A percentile compares a stretch with the other conserved stretches of the same genome.
These are phyloP conservation scores for Apiotrichum laibachii DNA, from an alignment of 1,284 basidiomycete genomes.

Conservation along the genomic window DNA sequence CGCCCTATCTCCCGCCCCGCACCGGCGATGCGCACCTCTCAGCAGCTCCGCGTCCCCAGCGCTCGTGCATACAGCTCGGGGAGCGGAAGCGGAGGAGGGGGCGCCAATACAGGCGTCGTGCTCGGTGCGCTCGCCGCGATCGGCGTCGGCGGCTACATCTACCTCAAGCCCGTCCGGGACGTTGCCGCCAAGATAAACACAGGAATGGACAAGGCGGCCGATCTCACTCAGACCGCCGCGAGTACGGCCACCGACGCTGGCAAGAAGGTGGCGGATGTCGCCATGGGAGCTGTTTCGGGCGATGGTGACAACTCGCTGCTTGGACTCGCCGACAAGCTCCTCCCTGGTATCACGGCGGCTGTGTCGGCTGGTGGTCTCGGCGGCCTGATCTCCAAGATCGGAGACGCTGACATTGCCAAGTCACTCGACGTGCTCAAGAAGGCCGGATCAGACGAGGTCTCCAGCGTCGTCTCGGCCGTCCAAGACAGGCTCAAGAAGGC, in stretches of 20 bases:
- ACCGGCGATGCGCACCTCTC: neutral
- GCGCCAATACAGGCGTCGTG: slow-evolving; percentile 17
- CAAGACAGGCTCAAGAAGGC: slow-evolving; percentile 46
- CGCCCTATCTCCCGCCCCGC: neutral
- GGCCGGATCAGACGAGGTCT: slow-evolving; percentile 45
- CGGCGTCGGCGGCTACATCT: slow-evolving; percentile 38
- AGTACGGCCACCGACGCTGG: neutral
- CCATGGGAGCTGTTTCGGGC: slow-evolving; percentile 4
- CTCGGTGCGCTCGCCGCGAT: slow-evolving; percentile 40
- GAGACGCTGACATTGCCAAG: slow-evolving; percentile 41
- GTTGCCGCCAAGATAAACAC: slow-evolving; percentile 29
- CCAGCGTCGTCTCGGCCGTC: slow-evolving; percentile 42
- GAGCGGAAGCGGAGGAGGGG: neutral
- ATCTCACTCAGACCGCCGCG: slow-evolving; percentile 3
- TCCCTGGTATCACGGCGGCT: slow-evolving; percentile 35
- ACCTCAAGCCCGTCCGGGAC: slow-evolving; percentile 48
- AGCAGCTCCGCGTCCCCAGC: neutral
- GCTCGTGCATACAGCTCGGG: too few species aligned
- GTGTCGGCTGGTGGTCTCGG: slow-evolving; percentile 20
- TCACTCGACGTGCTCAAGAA: slow-evolving; percentile 48
- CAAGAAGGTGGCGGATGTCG: slow-evolving; percentile 8
- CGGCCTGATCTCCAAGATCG: slow-evolving; percentile 41
- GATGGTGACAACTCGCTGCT: slow-evolving; percentile 4
- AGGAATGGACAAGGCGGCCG: slow-evolving; percentile 2
- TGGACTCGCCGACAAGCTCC: slow-evolving; percentile 17